Conservation (phyloP, 176 grass and related monocot genomes). For the Musa itinerans region DNA sequence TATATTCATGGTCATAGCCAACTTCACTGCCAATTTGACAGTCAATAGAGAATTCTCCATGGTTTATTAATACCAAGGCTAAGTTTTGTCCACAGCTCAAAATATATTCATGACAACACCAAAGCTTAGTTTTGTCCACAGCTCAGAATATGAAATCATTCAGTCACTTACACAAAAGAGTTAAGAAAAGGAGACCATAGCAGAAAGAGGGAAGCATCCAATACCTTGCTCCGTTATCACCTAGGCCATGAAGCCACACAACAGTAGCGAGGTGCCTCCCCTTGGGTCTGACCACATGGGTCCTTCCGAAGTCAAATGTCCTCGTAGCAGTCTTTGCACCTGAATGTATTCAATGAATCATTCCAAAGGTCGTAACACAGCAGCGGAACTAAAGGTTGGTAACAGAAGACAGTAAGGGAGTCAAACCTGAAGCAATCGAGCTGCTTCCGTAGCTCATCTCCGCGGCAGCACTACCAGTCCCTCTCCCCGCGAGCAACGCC, state of each 20-base stretch:
- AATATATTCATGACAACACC: not conserved
- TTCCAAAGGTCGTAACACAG: not conserved
- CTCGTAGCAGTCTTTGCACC: conserved; percentile 44
- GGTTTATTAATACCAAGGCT: not conserved
- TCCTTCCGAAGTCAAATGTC: conserved; percentile 78
- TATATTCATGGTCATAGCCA: not conserved
- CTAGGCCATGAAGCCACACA: conserved; percentile 95
- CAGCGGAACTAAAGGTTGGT: not conserved
- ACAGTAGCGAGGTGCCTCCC: conserved; percentile 76
- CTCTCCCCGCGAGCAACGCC: conserved; percentile 4
- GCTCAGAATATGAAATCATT: not conserved
- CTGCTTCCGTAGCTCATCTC: conserved; percentile 48
- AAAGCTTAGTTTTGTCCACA: not conserved
- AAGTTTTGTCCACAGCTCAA: not conserved
- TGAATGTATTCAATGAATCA: conserved; percentile 28
- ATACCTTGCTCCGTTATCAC: conserved; percentile 75
- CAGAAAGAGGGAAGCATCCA: not conserved
- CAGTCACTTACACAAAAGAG: not conserved
- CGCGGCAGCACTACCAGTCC: conserved; percentile 16
- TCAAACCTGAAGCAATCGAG: conserved; percentile 35
- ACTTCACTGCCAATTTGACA: not conserved
- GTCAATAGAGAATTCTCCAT: not conserved
- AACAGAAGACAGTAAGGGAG: not conserved
- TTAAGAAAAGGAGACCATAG: not conserved
- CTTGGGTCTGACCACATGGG: conserved; percentile 95